Conservation (phyloP, 2,329 filamentous ascomycete genomes). For the Alternaria postmessia region DNA sequence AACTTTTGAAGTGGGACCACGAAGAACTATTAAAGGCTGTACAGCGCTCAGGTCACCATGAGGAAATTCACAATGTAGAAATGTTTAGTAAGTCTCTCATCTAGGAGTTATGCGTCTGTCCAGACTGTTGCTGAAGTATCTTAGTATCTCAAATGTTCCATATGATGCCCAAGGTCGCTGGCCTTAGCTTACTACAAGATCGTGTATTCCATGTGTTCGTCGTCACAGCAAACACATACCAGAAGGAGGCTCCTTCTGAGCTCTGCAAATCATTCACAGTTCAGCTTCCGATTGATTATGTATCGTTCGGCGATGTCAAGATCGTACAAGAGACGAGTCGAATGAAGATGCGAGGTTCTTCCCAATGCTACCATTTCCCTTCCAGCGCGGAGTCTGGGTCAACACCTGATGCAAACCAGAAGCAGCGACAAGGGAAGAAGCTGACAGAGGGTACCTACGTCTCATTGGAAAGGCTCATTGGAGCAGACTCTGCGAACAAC, state of each 20-base stretch:
- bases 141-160: constrained; percentile 72
- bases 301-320: constrained; percentile 46
- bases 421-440: constrained; percentile 54
- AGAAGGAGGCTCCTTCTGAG: constrained; percentile 48
- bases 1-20: constrained; percentile 55
- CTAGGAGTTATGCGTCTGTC: neutral
- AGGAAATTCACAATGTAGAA: constrained; percentile 42
- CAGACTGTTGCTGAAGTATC: constrained; percentile 11
- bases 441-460: constrained; percentile 68
- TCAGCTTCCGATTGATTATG: constrained; percentile 63
- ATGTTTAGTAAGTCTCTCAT: constrained; percentile 46
- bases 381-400: constrained; percentile 6
- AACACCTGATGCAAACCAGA: constrained; percentile 21
- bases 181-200: constrained; percentile 63
- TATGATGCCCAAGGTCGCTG: constrained; percentile 55
- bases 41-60: constrained; percentile 24
- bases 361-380: constrained; percentile 11
- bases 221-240: constrained; percentile 54
- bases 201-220: constrained; percentile 74
- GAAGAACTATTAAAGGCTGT: constrained; percentile 39
- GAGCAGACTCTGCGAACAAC: neutral
- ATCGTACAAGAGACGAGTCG: constrained; percentile 27
- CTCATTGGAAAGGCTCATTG: constrained; percentile 63
- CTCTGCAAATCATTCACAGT: constrained; percentile 58
- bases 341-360: constrained; percentile 16